Evolutionary conservation across 2,329 filamentous ascomycete genomes (phyloP).

Genomic region (Fusarium transvaalense): DNA sequence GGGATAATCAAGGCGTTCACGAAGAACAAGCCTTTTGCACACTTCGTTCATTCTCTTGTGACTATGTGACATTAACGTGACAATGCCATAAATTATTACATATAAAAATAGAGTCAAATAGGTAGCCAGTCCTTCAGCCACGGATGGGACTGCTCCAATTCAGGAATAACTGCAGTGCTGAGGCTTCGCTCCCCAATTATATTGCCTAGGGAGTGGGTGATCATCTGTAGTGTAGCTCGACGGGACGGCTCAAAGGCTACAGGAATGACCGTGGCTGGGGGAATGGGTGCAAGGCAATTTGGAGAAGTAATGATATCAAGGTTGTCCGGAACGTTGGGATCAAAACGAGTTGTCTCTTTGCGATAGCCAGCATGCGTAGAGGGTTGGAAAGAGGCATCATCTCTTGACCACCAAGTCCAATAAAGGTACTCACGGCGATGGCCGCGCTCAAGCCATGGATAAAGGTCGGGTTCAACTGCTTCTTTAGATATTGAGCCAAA

Average conservation of each 20-base stretch:
- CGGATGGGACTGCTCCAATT: conserved; percentile 38
- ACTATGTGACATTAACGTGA: no score
- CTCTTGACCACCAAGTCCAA: conserved; percentile 48
- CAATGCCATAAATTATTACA: no score
- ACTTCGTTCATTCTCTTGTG: no score
- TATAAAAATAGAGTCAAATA: conserved; percentile 13
- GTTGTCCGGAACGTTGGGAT: conserved; percentile 35
- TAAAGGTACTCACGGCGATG: conserved; percentile 44
- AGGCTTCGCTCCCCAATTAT: conserved; percentile 46
- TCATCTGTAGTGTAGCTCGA: conserved; percentile 45
- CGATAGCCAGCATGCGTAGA: conserved; percentile 38
- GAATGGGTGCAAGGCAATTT: conserved; percentile 28
- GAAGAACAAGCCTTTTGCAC: no score
- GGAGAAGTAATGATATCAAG: conserved; percentile 30
- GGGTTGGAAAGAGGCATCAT: conserved; percentile 30
- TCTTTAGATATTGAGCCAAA: conserved; percentile 42
- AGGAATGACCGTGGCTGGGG: conserved; percentile 17
- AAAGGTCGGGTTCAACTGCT: conserved; percentile 44
- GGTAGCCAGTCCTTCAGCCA: conserved; percentile 46
- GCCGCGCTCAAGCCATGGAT: conserved; percentile 47
- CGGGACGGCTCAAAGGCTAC: conserved; percentile 34
- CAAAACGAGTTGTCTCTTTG: conserved; percentile 32
- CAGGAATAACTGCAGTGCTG: conserved; percentile 42
- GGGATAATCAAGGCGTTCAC: no score
- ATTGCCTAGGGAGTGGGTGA: conserved; percentile 45